A percentile compares a stretch with the other conserved stretches of the same genome.
These are phyloP conservation scores for Wallemia hederae DNA, from an alignment of 1,284 basidiomycete species.

Conservation along the genomic window DNA sequence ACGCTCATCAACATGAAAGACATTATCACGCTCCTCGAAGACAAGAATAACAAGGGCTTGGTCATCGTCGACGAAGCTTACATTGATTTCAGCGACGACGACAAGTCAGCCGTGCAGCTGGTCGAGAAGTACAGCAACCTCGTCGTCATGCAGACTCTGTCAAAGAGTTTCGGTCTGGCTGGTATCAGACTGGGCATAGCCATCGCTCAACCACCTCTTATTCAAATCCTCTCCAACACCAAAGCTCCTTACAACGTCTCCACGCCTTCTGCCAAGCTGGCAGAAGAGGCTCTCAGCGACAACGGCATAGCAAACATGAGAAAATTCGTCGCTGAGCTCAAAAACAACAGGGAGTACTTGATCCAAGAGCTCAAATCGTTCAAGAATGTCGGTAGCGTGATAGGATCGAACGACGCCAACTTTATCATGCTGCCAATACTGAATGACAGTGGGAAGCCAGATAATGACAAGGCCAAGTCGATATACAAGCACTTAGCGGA, in stretches of 20 bases:
- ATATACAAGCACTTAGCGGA: slow-evolving; percentile 68
- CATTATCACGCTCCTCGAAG: slow-evolving; percentile 44
- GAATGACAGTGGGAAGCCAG: slow-evolving; percentile 23
- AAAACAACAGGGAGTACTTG: slow-evolving; percentile 28
- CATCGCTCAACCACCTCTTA: slow-evolving; percentile 57
- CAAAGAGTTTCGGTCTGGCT: slow-evolving; percentile 86
- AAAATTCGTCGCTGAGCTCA: slow-evolving; percentile 31
- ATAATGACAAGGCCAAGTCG: slow-evolving; percentile 35
- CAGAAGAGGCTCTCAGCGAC: slow-evolving; percentile 42
- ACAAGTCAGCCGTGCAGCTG: slow-evolving; percentile 32
- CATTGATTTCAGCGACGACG: slow-evolving; percentile 55
- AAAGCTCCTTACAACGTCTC: slow-evolving; percentile 98
- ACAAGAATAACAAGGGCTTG: slow-evolving; percentile 57
- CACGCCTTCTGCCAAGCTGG: slow-evolving; percentile 58
- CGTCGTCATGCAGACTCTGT: slow-evolving; percentile 78
- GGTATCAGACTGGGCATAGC: slow-evolving; percentile 81
- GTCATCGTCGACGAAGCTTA: slow-evolving; percentile 93
- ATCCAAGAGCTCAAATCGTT: slow-evolving; percentile 23
- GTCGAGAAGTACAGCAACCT: slow-evolving; percentile 62
- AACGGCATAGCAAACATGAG: slow-evolving; percentile 34
- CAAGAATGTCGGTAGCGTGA: slow-evolving; percentile 33
- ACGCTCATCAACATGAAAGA: slow-evolving; percentile 48
- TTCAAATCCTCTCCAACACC: slow-evolving; percentile 77
- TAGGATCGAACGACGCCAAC: slow-evolving; percentile 72
- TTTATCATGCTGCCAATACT: slow-evolving; percentile 64